These are phyloP conservation scores for Leccinum fibrillosum DNA, from an alignment of 768 basidiomycete genomes.

Conservation along the genomic window DNA sequence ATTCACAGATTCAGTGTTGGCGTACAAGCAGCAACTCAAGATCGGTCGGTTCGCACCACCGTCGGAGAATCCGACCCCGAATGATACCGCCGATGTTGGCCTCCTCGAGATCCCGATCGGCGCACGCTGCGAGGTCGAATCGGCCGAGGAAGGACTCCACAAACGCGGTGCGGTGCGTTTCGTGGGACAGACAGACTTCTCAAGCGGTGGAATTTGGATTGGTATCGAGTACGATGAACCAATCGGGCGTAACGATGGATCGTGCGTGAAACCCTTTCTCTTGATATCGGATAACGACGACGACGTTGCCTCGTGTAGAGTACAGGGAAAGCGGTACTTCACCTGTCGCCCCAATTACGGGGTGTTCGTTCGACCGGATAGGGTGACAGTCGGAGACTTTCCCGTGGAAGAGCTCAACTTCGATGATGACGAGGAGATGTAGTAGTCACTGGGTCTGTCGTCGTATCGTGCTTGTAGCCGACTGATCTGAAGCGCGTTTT, in stretches of 20 bases:
- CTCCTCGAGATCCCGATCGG: slow-evolving; percentile 60
- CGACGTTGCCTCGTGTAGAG: slow-evolving; percentile 41
- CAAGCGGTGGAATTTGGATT: slow-evolving; percentile 69
- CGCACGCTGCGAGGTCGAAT: slow-evolving; percentile 81
- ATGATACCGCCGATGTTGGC: slow-evolving; percentile 17
- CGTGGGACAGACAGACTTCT: slow-evolving; percentile 78
- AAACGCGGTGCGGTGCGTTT: slow-evolving; percentile 87
- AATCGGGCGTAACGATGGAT: slow-evolving; percentile 92
- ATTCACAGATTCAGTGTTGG: slow-evolving; percentile 75
- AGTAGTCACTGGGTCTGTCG: not conserved
- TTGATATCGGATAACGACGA: not conserved
- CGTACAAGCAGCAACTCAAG: slow-evolving; percentile 83
- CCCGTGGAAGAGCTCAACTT: slow-evolving; percentile 78
- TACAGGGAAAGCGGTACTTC: slow-evolving; percentile 86
- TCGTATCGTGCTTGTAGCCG: not conserved
- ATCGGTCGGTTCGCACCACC: slow-evolving; percentile 83
- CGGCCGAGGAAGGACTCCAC: slow-evolving; percentile 59
- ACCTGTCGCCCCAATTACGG: slow-evolving; percentile 73
- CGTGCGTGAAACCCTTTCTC: slow-evolving; percentile 51
- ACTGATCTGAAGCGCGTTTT: not conserved
- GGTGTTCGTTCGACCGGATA: slow-evolving; percentile 83
- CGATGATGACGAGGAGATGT: slow-evolving; percentile 79
- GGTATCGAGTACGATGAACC: slow-evolving; percentile 97
- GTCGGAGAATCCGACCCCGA: slow-evolving; percentile 29
- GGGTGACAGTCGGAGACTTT: slow-evolving; percentile 79